Base-by-base conservation (phyloP, 2,329 filamentous ascomycete species). In the Penicillium sp. region DNA sequence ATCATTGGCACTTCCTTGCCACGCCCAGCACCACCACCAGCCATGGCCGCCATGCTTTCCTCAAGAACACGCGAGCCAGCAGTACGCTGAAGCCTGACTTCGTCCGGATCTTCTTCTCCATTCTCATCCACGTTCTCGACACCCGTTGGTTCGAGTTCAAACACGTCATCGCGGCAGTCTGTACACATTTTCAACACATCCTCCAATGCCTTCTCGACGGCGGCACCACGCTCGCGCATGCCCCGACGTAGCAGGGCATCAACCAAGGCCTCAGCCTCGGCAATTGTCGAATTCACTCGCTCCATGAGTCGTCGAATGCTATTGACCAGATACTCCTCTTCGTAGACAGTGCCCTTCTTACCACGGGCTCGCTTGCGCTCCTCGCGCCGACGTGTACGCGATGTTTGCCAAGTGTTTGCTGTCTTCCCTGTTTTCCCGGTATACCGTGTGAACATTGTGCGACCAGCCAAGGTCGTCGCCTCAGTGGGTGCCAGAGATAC, bases 261-360 rank as follows among this genome's bases (percentile, higher is more conserved):
- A 0, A 95, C 76, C 6, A 96, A 72, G 11, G 80, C 68, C 56
- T 79, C 75, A 0, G 86, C 77, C 60, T 98, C 92, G 1, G 77
- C 73, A 34, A 80, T 75, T 2, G 82, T 75, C 14, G 72, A 72
- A 61, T 89, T 87, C 14, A 95, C 79, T 23, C 89, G 75, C 61
- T 94, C 87, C 10, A 95, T 77, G 22, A 98, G 73, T 15, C 92
- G 74, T 9, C 82, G 77, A 23, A 96, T 80, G 51, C 83, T 90
- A 61, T 89, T 92, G 41, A 95, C 82, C 4, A 98, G 76, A 62
- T 98, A 98, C 64, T 96, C 92, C 59, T 96, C 90, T 64, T 98
- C 92, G 63, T 98, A 98, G 4, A 98, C 85, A 11, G 86, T 95
- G 8, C 92, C 92, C 71, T 96, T 96, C 62, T 95, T 90, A 15